Percentiles rank a stretch among this genome's conserved stretches.
phyloP scores from a whole-genome alignment of 2,329 filamentous ascomycete species.

The Byssochlamys sp. region DNA sequence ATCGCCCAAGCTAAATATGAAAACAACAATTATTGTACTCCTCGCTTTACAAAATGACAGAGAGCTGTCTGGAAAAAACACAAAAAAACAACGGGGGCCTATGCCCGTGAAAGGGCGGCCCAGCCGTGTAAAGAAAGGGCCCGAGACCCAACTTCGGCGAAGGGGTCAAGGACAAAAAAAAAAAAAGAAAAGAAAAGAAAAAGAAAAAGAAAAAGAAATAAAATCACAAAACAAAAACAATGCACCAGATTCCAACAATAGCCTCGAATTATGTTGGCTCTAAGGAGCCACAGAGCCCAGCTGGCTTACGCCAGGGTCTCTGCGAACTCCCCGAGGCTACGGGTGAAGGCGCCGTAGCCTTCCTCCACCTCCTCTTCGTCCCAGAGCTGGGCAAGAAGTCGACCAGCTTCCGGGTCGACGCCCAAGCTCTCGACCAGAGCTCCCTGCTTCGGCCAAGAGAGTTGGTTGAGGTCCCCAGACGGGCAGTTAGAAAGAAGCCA shows the following conservation, averaged over 20 bases:
- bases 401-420: background rate
- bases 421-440: background rate
- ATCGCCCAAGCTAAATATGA: no score
- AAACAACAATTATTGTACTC: no score
- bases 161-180: background rate
- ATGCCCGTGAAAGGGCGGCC: no score
- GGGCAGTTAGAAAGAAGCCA: slow-evolving; percentile 7
- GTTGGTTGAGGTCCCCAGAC: slow-evolving; percentile 6
- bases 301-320: background rate
- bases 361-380: background rate
- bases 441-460: slow-evolving; percentile 4
- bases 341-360: background rate
- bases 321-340: background rate
- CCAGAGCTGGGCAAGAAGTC: background rate
- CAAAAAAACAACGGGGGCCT: no score
- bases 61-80: no score
- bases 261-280: background rate
- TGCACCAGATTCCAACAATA: background rate
- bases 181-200: background rate
- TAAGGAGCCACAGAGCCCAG: background rate
- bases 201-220: no score
- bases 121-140: no score
- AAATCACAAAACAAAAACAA: background rate
- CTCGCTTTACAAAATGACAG: no score
- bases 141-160: no score